Base-by-base conservation (phyloP, 2,329 filamentous ascomycete species). In the Fusarium marasasianum region DNA sequence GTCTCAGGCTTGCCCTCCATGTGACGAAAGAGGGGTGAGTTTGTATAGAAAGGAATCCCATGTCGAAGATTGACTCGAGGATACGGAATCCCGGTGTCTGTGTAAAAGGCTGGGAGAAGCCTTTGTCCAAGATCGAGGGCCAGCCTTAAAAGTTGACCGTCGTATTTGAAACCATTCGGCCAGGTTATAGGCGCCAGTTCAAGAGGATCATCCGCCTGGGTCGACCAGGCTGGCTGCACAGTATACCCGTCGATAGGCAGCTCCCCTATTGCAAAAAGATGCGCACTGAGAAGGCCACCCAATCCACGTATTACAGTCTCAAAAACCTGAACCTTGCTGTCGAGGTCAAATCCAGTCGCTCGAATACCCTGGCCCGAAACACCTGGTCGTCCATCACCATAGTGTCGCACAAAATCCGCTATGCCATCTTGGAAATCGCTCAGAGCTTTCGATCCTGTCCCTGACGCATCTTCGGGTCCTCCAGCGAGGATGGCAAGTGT, bases 271-370 rank as follows among this genome's bases (percentile, higher is more conserved):
- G 96, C 96, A 81, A 99, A 99, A 47, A 98, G 85, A 84, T 99
- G 96, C 5, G 96, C 95, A 79, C 95, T 98, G 74, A 99, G 84
- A 64, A 99, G 86, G 1, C 96, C 96, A 20, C 96, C 96, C 51
- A 97, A 90, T 22, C 96, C 96, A 66, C 96, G 90, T 76, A 99
- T 99, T 41, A 98, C 96, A 2, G 96, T 98, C 85, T 99, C 96
- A 79, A 99, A 99, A 44, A 99, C 94, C 84, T 99, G 96, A 5
- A 99, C 96, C 83, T 98, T 99, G 85, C 95, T 98, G 83, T 99
- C 96, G 45, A 98, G 86, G 82, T 99, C 94, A 79, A 99, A 99
- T 0, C 95, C 96, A 62, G 91, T 89, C 8, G 91, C 91, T 73
- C 94, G 88, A 65, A 88, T 86, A 8, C 96, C 96, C 79, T 90